A percentile compares a stretch with the other conserved stretches of the same genome.
Evolutionary conservation across 768 basidiomycete genomes (phyloP).

Genomic region (Dendrothele bispora): DNA sequence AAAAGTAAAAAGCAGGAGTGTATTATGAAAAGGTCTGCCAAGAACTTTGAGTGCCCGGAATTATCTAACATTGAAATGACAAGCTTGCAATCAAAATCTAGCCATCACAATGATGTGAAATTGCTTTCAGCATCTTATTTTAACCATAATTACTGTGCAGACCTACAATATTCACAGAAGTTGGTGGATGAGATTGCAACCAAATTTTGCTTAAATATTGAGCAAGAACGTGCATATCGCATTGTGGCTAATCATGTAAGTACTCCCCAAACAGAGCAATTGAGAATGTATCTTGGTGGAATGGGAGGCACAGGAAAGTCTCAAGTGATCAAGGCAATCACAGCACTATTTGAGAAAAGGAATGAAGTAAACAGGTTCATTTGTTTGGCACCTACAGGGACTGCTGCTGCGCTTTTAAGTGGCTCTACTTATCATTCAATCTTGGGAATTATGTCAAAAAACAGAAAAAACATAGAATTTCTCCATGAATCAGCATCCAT

Average conservation of each 20-base stretch:
- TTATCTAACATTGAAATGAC: no score
- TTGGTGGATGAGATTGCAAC: neutral
- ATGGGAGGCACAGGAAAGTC: conserved; percentile 34
- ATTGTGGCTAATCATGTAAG: conserved; percentile 11
- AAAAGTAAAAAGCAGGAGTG: no score
- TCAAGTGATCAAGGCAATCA: conserved; percentile 24
- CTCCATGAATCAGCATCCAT: neutral
- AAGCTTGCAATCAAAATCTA: no score
- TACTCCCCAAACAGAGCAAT: neutral
- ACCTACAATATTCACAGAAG: neutral
- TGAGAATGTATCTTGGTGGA: conserved; percentile 20
- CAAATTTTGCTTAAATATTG: conserved; percentile 7
- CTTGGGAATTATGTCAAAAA: conserved; percentile 23
- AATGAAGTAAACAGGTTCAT: conserved; percentile 22
- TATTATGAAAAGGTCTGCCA: no score
- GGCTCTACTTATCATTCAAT: conserved; percentile 38
- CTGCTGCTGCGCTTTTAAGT: conserved; percentile 28
- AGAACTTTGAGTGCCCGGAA: no score
- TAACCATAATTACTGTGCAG: neutral
- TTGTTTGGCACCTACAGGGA: conserved; percentile 32
- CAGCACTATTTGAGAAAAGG: conserved; percentile 16
- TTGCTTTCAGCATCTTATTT: neutral
- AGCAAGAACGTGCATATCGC: conserved; percentile 14
- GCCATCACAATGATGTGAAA: no score
- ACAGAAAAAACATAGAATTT: neutral